Base-by-base conservation (phyloP, 2,329 filamentous ascomycete genomes). In the Claviceps quebecensis region DNA sequence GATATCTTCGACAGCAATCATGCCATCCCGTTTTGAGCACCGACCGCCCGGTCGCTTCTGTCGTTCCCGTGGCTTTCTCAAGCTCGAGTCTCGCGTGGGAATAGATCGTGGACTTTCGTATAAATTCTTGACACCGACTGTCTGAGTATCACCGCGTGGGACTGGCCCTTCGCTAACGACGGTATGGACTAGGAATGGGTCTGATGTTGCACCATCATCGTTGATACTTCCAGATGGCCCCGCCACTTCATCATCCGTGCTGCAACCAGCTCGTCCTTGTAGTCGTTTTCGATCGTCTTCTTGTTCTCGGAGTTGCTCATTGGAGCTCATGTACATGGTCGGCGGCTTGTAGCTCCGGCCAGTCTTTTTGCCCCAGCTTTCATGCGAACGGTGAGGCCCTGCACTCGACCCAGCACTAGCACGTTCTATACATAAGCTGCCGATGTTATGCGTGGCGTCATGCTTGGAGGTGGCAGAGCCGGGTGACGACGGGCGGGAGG, bases 251-350 rank as follows among this genome's bases (percentile, higher is more conserved):
- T 47, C 48, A 23, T 4, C 62, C 39, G 67, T 59, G 47, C 69
- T 16, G 45, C 29, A 68, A 54, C 69, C 37, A 29, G 44, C 13
- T 36, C 58, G 58, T 4, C 60, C 58, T 0, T 59, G 60, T n/a
- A 68, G 60, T 41, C 80, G 73, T 59, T 78, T 83, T 57, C 76
- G 76, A 56, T 85, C 81, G 4, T 68, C 67, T 55, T 85, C 81
- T 56, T 74, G 80, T 49, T 81, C 78, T 45, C 77, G 74, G 45
- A 87, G 67, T 34, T 75, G 73, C 63, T 87, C 84, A 61, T 78
- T 83, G 45, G 84, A 87, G 67, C 76, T 81, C 81, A 84, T 86
- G 60, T 86, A 86, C 76, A 83, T 81, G 60, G 86, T 67, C 3
- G 81, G 26, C 26, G 26, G 77, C 61, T 76, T 78, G 55, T 76